Evolutionary conservation across 2,329 filamentous ascomycete species (phyloP).

Genomic region (Orbilia javanica): DNA sequence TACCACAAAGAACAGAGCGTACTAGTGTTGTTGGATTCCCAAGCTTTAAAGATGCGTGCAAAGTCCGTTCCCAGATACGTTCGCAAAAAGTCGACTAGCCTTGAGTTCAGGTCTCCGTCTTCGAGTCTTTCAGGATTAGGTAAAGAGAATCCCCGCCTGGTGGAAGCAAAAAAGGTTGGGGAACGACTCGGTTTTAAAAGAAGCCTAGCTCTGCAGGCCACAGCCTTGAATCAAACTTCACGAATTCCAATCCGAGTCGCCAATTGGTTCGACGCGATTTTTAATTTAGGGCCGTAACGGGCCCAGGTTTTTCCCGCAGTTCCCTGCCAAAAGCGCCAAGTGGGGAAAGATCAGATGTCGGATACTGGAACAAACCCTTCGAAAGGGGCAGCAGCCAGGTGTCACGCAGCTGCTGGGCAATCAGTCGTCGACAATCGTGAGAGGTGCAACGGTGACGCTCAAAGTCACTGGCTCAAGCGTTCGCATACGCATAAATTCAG

Average conservation of each 20-base stretch:
- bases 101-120: neutral
- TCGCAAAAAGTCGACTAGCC: neutral
- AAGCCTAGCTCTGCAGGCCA: slow-evolving; percentile 1
- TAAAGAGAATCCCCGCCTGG: neutral
- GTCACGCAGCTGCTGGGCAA: slow-evolving; percentile 12
- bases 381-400: slow-evolving; percentile 24
- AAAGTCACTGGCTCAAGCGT: no score
- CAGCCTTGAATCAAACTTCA: slow-evolving; percentile 13
- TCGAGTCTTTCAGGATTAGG: neutral
- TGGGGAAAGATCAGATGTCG: slow-evolving; percentile 28
- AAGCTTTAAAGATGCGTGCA: neutral
- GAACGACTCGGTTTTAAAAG: slow-evolving; percentile 3
- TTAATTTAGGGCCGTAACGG: slow-evolving; percentile 28
- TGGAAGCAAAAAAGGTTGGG: neutral
- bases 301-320: slow-evolving; percentile 40
- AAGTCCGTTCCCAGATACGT: neutral
- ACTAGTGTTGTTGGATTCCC: slow-evolving; percentile 4
- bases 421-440: neutral
- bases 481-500: slow-evolving; percentile 11
- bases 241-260: slow-evolving; percentile 3
- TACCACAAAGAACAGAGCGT: neutral
- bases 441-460: no score
- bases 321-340: slow-evolving; percentile 22
- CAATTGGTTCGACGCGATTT: slow-evolving; percentile 43
- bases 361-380: slow-evolving; percentile 2